These are phyloP conservation scores for Curvularia spicifera DNA, from an alignment of 2,329 filamentous ascomycete species.

Conservation along the genomic window DNA sequence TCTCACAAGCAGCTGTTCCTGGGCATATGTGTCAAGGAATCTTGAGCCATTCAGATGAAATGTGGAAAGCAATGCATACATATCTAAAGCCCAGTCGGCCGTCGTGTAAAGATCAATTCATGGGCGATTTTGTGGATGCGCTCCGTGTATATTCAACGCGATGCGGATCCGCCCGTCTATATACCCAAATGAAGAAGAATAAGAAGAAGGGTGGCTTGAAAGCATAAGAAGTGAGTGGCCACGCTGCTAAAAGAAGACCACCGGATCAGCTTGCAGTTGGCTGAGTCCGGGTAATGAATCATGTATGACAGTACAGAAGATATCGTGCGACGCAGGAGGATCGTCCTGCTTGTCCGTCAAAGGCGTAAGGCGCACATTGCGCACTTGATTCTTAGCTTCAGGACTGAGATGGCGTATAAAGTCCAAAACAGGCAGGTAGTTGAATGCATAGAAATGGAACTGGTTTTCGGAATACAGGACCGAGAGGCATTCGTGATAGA, in stretches of 20 bases:
- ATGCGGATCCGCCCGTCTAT: slow-evolving; percentile 12
- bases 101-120: slow-evolving; percentile 7
- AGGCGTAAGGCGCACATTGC: slow-evolving; percentile 45
- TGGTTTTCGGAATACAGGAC: slow-evolving; percentile 50
- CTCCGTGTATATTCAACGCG: slow-evolving; percentile 2
- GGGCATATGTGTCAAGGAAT: background rate
- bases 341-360: slow-evolving; percentile 47
- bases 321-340: slow-evolving; percentile 44
- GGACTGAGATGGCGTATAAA: slow-evolving; percentile 50
- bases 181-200: slow-evolving; percentile 9
- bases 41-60: background rate
- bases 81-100: background rate
- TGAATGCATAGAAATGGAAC: slow-evolving; percentile 51
- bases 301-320: slow-evolving; percentile 50
- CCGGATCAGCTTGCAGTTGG: slow-evolving; percentile 47
- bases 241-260: slow-evolving; percentile 43
- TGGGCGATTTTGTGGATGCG: slow-evolving; percentile 1
- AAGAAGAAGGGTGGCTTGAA: background rate
- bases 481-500: slow-evolving; percentile 49
- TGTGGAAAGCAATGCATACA: background rate
- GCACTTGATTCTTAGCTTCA: slow-evolving; percentile 47
- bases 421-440: slow-evolving; percentile 49
- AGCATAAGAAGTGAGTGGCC: background rate
- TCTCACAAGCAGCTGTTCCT: background rate
- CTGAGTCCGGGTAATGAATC: slow-evolving; percentile 47